Base-by-base conservation (phyloP, 805 yeast species). In the Suhomyces kilbournensis region DNA sequence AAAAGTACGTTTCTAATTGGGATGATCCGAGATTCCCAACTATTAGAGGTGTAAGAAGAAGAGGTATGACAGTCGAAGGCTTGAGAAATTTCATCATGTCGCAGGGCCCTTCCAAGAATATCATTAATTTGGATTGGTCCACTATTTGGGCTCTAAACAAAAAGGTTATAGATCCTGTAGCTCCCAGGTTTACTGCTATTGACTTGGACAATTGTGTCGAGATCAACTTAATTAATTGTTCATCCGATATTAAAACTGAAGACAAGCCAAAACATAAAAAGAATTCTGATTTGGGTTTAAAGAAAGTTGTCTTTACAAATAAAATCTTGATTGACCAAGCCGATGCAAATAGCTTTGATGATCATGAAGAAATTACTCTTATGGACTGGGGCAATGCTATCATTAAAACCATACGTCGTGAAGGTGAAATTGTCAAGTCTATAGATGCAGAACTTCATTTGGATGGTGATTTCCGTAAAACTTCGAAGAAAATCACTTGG, bases 21-120 rank as follows among this genome's bases (percentile, higher is more conserved):
- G 97, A 93, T 67, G 99, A 94, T 72, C 99, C 99, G 62, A 83
- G 99, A 73, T 94, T 94, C 90, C 99, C 99, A 60, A 94, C 99
- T 45, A 97, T 94, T 38, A 86, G 97, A 74, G 99, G 99, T 78
- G 97, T 93, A 49, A 90, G 97, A 79, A 86, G 99, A 80, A 88
- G 99, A 78, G 99, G 99, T 78, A 94, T 94, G 99, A 85, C 97
- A 35, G 96, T 94, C 58, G 97, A 94, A 77, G 99, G 98, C 60
- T 83, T 94, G 71, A 84, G 92, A 73, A 88, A 90, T 79, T 94
- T 94, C 65, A 89, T 94, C 60, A 79, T 94, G 56, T 81, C 96
- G 48, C 98, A 94, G 77, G 99, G 99, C 64, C 99, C 99, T 40
- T 93, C 98, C 44, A 90, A 86, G 77, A 94, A 94, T 78, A 91